Conservation (phyloP, 176 grass and related monocot genomes). For the Microstegium vimineum region DNA sequence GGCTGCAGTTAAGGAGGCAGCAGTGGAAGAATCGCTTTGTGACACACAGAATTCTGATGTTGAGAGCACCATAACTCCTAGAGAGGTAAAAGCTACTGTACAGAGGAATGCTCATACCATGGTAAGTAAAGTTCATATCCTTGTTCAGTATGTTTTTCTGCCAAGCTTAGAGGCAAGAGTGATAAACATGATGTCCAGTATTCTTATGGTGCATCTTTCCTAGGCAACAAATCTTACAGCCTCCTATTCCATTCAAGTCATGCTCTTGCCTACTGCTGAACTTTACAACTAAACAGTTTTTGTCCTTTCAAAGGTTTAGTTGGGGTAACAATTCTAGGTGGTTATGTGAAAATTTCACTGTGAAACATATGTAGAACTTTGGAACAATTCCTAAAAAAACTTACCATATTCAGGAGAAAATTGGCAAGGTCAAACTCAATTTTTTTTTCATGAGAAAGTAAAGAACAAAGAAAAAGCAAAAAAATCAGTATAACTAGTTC, state of each 20-base stretch:
- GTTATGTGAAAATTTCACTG: background rate
- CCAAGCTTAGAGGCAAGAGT: background rate
- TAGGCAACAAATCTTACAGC: background rate
- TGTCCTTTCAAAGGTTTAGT: background rate
- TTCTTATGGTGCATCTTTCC: background rate
- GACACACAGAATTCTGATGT: constrained; percentile 31
- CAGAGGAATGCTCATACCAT: background rate
- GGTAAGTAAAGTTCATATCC: background rate
- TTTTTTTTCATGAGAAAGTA: too few species aligned
- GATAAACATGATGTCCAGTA: background rate
- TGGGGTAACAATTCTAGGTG: background rate
- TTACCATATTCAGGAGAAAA: background rate
- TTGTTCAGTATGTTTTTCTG: background rate
- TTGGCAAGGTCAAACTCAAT: background rate
- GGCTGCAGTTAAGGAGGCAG: constrained; percentile 10
- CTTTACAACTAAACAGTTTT: background rate
- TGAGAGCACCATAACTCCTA: constrained; percentile 6
- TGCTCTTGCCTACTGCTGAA: background rate
- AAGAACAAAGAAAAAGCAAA: background rate
- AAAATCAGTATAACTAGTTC: background rate
- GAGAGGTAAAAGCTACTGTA: constrained; percentile 9
- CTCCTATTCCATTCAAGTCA: background rate
- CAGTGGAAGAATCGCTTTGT: constrained; percentile 19
- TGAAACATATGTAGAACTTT: background rate
- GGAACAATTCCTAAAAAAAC: background rate